Evolutionary conservation across 2,329 filamentous ascomycete genomes (phyloP), one percentile per base, ranked within the genome.

Genomic region (Diaporthe sp.): DNA sequence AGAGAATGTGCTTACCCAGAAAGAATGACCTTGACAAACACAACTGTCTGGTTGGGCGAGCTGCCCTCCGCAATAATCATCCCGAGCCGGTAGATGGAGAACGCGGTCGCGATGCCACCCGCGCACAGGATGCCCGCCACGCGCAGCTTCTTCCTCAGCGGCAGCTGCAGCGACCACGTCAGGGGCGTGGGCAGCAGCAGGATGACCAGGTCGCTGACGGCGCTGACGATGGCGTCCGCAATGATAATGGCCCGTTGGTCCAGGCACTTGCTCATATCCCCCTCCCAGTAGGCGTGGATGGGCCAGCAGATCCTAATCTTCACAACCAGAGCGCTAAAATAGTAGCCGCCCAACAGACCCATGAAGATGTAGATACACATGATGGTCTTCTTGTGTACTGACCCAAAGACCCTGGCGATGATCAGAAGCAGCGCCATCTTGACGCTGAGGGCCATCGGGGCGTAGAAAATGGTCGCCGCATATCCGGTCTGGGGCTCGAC

Each of bases 371-470:
- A 84, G 55, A 87, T 83, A 39, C 84, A 83, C 9, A 83, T 80
- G 7, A 84, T 79, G 6, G 82, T 82, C 78, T 85, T 85, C 51
- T 80, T 83, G 75, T 86, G 84, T 4, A 84, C 80, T 0, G 82
- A 78, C 10, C 82, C 83, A 77, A 87, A 87, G 10, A 87, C 84
- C 22, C 86, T 81, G 9, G 82, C 82, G 74, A 86, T 85, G 72
- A 87, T 86, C 76, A 84, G 81, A 4, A 87, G 82, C 4, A 87
- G 82, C n/a, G 86, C 83, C 53, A 84, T 75, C 72, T 87, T 87
- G n/a, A 85, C 85, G 12, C 83, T 79, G 60, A 84, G 81, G 19
- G 86, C 84, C 79, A 85, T 87, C 22, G 86, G 86, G 0, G 84
- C 84, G 77, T 87, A 87, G 78, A 87, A 83, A 72, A 87, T 82